These are phyloP conservation scores for Aureobasidium lini DNA, from an alignment of 2,329 filamentous ascomycete genomes.

Conservation along the genomic window DNA sequence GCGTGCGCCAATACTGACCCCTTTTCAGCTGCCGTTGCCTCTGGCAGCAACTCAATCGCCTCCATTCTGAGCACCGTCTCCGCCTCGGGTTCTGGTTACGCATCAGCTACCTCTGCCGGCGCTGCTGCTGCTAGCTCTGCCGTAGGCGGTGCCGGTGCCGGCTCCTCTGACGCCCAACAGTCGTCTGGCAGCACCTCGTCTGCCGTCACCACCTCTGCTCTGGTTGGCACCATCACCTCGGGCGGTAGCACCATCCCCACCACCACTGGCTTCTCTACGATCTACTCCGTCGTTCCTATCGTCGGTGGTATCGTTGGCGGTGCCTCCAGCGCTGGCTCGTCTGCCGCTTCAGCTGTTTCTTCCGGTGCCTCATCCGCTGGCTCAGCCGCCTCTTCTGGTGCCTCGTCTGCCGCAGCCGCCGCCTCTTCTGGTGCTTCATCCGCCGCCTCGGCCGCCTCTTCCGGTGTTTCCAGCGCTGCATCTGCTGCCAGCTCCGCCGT, in stretches of 20 bases:
- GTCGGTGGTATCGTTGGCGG: constrained; percentile 14
- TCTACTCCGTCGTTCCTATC: constrained; percentile 20
- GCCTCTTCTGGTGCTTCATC: constrained; percentile 14
- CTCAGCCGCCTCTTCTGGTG: constrained; percentile 10
- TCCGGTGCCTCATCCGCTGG: constrained; percentile 16
- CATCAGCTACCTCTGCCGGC: constrained; percentile 15
- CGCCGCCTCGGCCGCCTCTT: constrained; percentile 12
- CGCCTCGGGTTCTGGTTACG: constrained; percentile 14
- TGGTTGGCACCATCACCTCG: constrained; percentile 25
- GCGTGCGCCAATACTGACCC: neutral
- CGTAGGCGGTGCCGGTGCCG: neutral
- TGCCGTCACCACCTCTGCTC: constrained; percentile 24
- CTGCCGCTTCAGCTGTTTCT: constrained; percentile 16
- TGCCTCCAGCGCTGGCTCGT: constrained; percentile 14
- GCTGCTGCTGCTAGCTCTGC: constrained; percentile 9
- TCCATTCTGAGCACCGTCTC: constrained; percentile 7
- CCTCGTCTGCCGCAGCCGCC: constrained; percentile 15
- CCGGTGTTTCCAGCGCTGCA: constrained; percentile 16
- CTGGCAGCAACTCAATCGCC: constrained; percentile 11
- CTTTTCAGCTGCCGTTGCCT: constrained; percentile 9
- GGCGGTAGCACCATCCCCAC: constrained; percentile 25
- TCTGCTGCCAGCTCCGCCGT: constrained; percentile 14
- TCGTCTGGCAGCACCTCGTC: constrained; percentile 5
- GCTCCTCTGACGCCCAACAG: neutral
- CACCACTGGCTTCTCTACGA: constrained; percentile 28